Evolutionary conservation across 2,329 filamentous ascomycete species (phyloP), one percentile per base, ranked within the genome.

Genomic region (Aspergillus viridinutans): DNA sequence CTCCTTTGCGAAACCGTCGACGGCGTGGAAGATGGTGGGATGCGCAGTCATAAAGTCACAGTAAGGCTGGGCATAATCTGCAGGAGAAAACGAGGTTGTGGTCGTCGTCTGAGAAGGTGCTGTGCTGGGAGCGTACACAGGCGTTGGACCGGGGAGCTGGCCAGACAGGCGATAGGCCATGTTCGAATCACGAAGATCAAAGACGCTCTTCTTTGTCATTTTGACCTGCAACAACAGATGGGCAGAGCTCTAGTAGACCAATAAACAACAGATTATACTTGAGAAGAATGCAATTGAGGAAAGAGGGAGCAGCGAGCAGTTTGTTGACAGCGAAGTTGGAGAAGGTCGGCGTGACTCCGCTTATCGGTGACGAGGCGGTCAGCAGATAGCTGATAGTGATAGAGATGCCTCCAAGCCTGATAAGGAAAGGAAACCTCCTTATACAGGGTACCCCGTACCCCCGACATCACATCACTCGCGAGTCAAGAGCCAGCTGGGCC

Each of bases 11-110:
- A 96, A 90, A 65, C 90, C 85, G 57, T 86, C 83, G 28, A 97
- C 92, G 1, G 90, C 86, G 69, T 99, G 94, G 74, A 96, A 99
- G 49, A 97, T 85, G 8, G 94, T 97, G 0, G 94, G 94, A 70
- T 97, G 96, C 60, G 89, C 83, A 48, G 86, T 89, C 78, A 97
- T 83, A 71, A 97, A 97, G 53, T 90, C 83, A 71, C 89, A 88
- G 72, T 96, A 97, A 0, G 92, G 90, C 75, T 91, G 81, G 8
- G 90, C 89, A 72, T 92, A 96, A 58, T 81, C 81, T 67, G 86
- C 85, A 4, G 77, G 74, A 10, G 61, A 63, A 52, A 75, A 45
- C 45, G 57, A 53, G 38, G 54, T 47, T 32, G 60, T 54, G n/a
- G 49, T 49, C 9, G 42, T 40, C 10, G 17, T 35, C 6, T 12